Percentiles rank a stretch among this genome's conserved stretches.
Evolutionary conservation across 306 rosid genomes (phyloP).

Genomic region (Cicer chorassanicum): DNA sequence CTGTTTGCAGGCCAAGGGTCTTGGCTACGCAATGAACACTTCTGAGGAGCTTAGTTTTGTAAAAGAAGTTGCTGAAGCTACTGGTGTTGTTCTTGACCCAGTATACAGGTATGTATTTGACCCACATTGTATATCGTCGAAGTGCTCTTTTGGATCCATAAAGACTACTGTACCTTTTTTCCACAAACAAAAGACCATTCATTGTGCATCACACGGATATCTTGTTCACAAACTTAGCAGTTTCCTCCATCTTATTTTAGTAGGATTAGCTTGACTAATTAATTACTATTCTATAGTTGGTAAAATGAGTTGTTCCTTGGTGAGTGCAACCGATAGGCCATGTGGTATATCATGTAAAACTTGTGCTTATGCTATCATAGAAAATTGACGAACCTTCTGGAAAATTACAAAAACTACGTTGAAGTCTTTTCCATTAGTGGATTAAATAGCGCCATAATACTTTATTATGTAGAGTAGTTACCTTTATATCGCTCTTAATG

Average conservation of each 20-base stretch:
- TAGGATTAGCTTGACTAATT: constrained; percentile 36
- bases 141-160: constrained; percentile 36
- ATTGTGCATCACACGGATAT: constrained; percentile 15
- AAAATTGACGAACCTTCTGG: no score
- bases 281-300: background rate
- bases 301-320: constrained; percentile 8
- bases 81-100: constrained; percentile 91
- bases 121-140: background rate
- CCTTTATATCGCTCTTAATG: background rate
- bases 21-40: constrained; percentile 89
- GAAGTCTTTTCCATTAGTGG: background rate
- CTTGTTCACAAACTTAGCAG: constrained; percentile 29
- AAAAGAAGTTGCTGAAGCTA: constrained; percentile 73
- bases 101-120: constrained; percentile 76
- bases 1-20: constrained; percentile 80
- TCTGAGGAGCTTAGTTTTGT: constrained; percentile 82
- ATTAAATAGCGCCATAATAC: background rate
- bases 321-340: background rate
- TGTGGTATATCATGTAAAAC: no score
- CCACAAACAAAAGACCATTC: constrained; percentile 7
- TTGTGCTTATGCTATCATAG: no score
- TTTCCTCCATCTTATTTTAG: constrained; percentile 14
- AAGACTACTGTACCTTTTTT: background rate
- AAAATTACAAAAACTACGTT: no score
- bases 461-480: background rate